Conservation (phyloP, 495 filamentous ascomycete genomes). For the Penicillium silybi region DNA sequence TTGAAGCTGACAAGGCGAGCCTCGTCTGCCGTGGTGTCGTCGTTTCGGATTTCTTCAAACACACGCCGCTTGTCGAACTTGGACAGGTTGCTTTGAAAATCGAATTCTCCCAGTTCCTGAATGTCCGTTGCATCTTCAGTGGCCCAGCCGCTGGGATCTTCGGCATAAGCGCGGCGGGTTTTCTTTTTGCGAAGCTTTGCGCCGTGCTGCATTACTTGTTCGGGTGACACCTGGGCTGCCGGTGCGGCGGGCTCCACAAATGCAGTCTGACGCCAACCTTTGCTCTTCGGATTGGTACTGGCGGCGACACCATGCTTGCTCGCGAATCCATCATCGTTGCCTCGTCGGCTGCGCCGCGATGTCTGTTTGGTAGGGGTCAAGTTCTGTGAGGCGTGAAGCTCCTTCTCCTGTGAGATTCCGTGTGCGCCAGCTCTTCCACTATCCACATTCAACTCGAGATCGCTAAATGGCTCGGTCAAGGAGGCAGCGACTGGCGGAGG, state of each 20-base stretch:
- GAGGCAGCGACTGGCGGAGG: slow-evolving; percentile 25
- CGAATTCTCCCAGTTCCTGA: slow-evolving; percentile 92
- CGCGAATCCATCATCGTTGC: slow-evolving; percentile 20
- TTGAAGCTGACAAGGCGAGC: slow-evolving; percentile 89
- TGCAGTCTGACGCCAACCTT: slow-evolving; percentile 82
- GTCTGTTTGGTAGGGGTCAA: slow-evolving; percentile 14
- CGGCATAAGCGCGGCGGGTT: slow-evolving; percentile 48
- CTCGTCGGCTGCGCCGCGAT: slow-evolving; percentile 32
- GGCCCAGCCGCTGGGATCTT: slow-evolving; percentile 83
- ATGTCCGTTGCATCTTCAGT: slow-evolving; percentile 96
- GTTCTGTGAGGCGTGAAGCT: slow-evolving; percentile 16
- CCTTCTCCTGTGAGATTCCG: slow-evolving; percentile 13
- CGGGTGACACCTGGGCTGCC: slow-evolving; percentile 21
- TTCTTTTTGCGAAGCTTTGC: slow-evolving; percentile 51
- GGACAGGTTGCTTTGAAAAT: slow-evolving; percentile 80
- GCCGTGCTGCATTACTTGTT: slow-evolving; percentile 19
- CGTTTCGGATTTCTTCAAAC: slow-evolving; percentile 82
- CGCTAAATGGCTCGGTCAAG: slow-evolving; percentile 43
- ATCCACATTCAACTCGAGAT: slow-evolving; percentile 32
- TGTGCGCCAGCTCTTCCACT: slow-evolving; percentile 5
- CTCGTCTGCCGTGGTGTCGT: slow-evolving; percentile 83
- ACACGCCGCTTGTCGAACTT: slow-evolving; percentile 91
- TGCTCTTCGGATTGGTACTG: slow-evolving; percentile 47
- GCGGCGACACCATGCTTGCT: slow-evolving; percentile 34
- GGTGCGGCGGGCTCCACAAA: slow-evolving; percentile 54